A percentile compares a stretch with the other conserved stretches of the same genome.
These are phyloP conservation scores for Kodamaea arcana DNA, from an alignment of 1,139 yeast species.

Conservation along the genomic window DNA sequence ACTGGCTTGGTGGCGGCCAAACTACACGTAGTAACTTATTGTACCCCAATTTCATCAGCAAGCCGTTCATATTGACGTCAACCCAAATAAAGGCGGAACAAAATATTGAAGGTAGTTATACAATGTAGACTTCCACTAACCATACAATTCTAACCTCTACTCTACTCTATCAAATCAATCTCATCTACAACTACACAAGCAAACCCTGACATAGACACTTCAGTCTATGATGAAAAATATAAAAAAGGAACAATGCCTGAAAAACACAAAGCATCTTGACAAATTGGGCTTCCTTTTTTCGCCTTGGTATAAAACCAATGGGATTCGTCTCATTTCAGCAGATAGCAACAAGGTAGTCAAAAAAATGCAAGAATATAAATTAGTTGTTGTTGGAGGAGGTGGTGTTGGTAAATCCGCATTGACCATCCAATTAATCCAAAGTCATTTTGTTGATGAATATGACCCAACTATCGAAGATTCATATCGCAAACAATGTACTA, in stretches of 20 bases:
- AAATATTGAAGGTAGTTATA: too few species aligned
- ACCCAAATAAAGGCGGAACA: too few species aligned
- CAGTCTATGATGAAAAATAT: too few species aligned
- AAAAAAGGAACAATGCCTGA: slow-evolving; percentile 2
- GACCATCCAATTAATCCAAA: slow-evolving; percentile 84
- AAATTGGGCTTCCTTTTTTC: not conserved
- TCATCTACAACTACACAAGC: too few species aligned
- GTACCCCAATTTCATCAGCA: too few species aligned
- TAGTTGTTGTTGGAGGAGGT: slow-evolving; percentile 97
- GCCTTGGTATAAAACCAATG: slow-evolving; percentile 2
- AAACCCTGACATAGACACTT: too few species aligned
- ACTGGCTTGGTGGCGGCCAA: too few species aligned
- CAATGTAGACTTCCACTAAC: too few species aligned
- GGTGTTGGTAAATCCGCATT: slow-evolving; percentile 97
- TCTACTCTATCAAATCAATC: too few species aligned
- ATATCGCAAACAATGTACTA: slow-evolving; percentile 52
- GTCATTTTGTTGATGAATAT: slow-evolving; percentile 91
- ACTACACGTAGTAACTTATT: too few species aligned
- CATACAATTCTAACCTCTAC: too few species aligned
- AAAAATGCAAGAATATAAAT: slow-evolving; percentile 67
- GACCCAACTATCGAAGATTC: slow-evolving; percentile 96
- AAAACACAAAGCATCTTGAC: not conserved
- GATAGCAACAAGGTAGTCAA: slow-evolving; percentile 4
- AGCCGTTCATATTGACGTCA: too few species aligned
- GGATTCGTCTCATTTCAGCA: not conserved